These are phyloP conservation scores for Casuarina cunninghamiana DNA, from an alignment of 306 rosid genomes.

Conservation along the genomic window DNA sequence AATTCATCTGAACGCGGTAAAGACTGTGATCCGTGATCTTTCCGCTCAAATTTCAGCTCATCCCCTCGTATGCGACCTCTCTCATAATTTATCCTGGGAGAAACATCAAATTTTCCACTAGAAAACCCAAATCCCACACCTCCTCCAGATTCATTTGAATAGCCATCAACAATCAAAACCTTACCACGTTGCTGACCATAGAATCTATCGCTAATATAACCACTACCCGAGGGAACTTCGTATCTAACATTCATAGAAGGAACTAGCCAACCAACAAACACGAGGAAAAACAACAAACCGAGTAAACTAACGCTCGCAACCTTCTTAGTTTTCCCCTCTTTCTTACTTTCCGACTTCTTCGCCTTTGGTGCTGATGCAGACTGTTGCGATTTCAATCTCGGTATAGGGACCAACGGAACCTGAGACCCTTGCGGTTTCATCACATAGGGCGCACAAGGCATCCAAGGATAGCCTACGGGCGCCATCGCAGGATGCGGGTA, in stretches of 20 bases:
- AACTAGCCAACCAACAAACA: slow-evolving; percentile 83
- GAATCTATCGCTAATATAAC: slow-evolving; percentile 44
- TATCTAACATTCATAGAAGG: slow-evolving; percentile 61
- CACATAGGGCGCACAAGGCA: slow-evolving; percentile 74
- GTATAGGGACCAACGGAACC: slow-evolving; percentile 90
- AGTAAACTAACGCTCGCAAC: slow-evolving; percentile 91
- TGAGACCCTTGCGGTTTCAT: slow-evolving; percentile 82
- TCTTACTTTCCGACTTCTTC: slow-evolving; percentile 57
- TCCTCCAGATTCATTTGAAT: slow-evolving; percentile 53
- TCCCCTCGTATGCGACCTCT: slow-evolving; percentile 37
- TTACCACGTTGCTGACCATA: slow-evolving; percentile 51
- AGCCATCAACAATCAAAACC: slow-evolving; percentile 48
- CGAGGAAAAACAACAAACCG: slow-evolving; percentile 73
- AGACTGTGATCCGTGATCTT: slow-evolving; percentile 22
- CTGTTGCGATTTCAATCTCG: slow-evolving; percentile 75
- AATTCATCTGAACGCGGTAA: slow-evolving; percentile 32
- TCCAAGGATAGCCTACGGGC: slow-evolving; percentile 78
- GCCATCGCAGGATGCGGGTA: slow-evolving; percentile 73
- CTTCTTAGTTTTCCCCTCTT: slow-evolving; percentile 85
- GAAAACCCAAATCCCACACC: slow-evolving; percentile 35
- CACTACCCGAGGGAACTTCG: slow-evolving; percentile 44
- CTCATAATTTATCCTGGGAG: slow-evolving; percentile 34
- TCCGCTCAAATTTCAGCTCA: slow-evolving; percentile 28
- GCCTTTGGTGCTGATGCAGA: slow-evolving; percentile 46
- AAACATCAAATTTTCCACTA: slow-evolving; percentile 43